phyloP scores from a whole-genome alignment of 2,329 filamentous ascomycete genomes.

The Blastomyces silverae region DNA sequence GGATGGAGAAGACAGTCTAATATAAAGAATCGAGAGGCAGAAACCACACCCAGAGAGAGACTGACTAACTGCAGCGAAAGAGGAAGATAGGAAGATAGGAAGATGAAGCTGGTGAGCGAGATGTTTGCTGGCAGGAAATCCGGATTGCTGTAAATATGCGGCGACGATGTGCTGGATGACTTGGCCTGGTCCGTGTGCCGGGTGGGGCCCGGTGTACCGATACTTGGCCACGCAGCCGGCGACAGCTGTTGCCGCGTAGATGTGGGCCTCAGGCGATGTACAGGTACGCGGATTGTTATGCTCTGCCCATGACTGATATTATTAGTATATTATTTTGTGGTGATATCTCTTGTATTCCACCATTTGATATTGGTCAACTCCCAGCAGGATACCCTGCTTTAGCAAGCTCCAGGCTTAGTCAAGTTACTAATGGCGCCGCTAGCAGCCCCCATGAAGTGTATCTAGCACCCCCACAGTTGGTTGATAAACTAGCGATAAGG shows the following conservation, averaged over 20 bases:
- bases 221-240: conserved; percentile 4
- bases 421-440: neutral
- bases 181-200: neutral
- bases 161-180: neutral
- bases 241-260: neutral
- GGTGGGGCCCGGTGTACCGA: conserved; percentile 6
- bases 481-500: no score
- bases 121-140: neutral
- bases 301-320: neutral
- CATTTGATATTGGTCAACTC: neutral
- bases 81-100: neutral
- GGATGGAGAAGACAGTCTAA: neutral
- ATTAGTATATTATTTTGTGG: neutral
- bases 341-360: neutral
- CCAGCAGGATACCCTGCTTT: neutral
- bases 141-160: no score
- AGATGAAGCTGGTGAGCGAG: neutral
- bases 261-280: neutral
- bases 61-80: neutral
- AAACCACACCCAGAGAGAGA: neutral
- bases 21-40: neutral
- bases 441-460: neutral
- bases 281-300: conserved; percentile 1
- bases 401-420: neutral
- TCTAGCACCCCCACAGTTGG: neutral